Evolutionary conservation across 768 basidiomycete genomes (phyloP).

Genomic region (Hygrocybe coccinea): DNA sequence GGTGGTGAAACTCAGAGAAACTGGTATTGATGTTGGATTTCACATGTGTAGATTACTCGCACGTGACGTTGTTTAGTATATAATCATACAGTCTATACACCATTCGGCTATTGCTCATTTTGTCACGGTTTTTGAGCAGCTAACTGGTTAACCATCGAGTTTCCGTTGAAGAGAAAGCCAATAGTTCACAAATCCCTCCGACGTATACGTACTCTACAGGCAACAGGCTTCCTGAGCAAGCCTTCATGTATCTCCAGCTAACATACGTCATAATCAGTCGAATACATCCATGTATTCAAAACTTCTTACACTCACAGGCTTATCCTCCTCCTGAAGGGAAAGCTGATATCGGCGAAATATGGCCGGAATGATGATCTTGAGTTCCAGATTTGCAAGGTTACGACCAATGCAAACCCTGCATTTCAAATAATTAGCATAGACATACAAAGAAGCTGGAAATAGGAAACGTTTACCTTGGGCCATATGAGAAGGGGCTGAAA

Average conservation of each 20-base stretch:
- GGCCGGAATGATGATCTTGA: conserved; percentile 77
- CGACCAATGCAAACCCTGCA: conserved; percentile 76
- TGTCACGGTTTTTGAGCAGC: too few species aligned
- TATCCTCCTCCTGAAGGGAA: conserved; percentile 55
- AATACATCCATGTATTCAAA: conserved; percentile 12
- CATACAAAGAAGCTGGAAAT: not conserved
- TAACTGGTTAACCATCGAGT: too few species aligned
- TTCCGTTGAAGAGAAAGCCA: too few species aligned
- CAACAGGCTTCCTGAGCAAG: conserved; percentile 79
- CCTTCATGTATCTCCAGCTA: conserved; percentile 77
- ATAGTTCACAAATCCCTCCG: conserved; percentile 43
- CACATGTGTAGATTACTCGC: too few species aligned
- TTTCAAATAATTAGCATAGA: not conserved
- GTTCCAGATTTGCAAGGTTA: conserved; percentile 75
- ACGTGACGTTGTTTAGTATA: too few species aligned
- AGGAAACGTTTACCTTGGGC: conserved; percentile 54
- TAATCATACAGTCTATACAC: too few species aligned
- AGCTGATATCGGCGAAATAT: conserved; percentile 73
- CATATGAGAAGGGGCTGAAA: conserved; percentile 84
- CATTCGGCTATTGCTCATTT: too few species aligned
- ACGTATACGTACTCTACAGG: conserved; percentile 67
- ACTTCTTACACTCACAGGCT: conserved; percentile 41
- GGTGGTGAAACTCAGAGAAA: too few species aligned
- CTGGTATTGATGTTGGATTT: too few species aligned
- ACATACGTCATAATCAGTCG: not conserved